Conservation (phyloP, 164 flowering plant species). For the Amborella trichopoda region DNA sequence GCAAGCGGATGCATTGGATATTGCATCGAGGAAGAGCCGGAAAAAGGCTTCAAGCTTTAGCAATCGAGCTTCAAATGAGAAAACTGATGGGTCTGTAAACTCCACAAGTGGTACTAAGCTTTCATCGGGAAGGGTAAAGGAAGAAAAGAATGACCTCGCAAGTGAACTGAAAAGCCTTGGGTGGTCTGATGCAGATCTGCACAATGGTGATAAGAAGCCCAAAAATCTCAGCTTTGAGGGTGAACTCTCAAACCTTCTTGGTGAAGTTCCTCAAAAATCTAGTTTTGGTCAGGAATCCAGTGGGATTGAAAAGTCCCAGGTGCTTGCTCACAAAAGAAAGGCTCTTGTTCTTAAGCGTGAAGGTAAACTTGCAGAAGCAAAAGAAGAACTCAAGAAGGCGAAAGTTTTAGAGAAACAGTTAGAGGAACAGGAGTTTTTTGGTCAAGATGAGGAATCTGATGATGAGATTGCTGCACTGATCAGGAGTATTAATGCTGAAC, state of each 20-base stretch:
- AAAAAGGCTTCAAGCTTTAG: conserved; percentile 26
- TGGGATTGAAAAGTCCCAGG: conserved; percentile 44
- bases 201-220: conserved; percentile 40
- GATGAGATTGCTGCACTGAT: conserved; percentile 72
- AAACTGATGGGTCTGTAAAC: conserved; percentile 18
- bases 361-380: conserved; percentile 90
- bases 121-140: conserved; percentile 16
- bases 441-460: conserved; percentile 79
- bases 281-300: conserved; percentile 13
- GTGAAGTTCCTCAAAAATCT: conserved; percentile 30
- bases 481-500: conserved; percentile 39
- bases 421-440: conserved; percentile 73
- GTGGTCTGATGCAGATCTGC: conserved; percentile 79
- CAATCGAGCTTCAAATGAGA: conserved; percentile 15
- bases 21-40: conserved; percentile 47
- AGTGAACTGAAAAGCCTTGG: conserved; percentile 78
- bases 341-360: conserved; percentile 78
- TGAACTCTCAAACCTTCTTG: conserved; percentile 62
- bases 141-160: conserved; percentile 54
- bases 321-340: conserved; percentile 57
- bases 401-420: conserved; percentile 75
- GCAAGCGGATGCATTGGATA: conserved; percentile 77
- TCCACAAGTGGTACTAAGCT: conserved; percentile 20
- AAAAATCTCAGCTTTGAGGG: conserved; percentile 53
- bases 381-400: conserved; percentile 87